Conservation (phyloP, 2,329 filamentous ascomycete genomes). For the Bipolaris sorokiniana region DNA sequence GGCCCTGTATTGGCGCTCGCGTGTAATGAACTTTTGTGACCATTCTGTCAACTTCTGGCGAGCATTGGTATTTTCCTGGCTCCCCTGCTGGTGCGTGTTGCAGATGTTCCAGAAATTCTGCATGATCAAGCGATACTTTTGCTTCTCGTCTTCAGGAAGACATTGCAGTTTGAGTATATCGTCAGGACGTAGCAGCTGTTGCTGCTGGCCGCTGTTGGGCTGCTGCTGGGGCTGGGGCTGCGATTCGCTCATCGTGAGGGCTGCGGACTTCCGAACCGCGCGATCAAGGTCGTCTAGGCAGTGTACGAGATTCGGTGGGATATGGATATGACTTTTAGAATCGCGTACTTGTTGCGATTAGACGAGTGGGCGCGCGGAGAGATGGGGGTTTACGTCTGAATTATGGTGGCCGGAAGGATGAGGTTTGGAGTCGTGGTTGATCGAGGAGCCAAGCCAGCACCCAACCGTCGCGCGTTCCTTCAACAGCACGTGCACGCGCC, state of each 20-base stretch:
- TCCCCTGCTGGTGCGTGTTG: slow-evolving; percentile 57
- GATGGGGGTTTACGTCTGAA: slow-evolving; percentile 1
- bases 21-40: slow-evolving; percentile 59
- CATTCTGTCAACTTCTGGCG: slow-evolving; percentile 59
- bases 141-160: slow-evolving; percentile 61
- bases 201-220: slow-evolving; percentile 29
- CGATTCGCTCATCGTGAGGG: slow-evolving; percentile 43
- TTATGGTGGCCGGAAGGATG: slow-evolving; percentile 9
- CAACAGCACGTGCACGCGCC: slow-evolving; percentile 26
- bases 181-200: slow-evolving; percentile 41
- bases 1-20: slow-evolving; percentile 52
- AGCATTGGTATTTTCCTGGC: slow-evolving; percentile 57
- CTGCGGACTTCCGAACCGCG: slow-evolving; percentile 21
- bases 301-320: not conserved
- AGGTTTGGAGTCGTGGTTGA: slow-evolving; percentile 16
- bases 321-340: not conserved
- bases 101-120: slow-evolving; percentile 61
- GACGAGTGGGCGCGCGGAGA: not conserved
- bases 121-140: slow-evolving; percentile 61
- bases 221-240: slow-evolving; percentile 37
- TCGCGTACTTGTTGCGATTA: slow-evolving; percentile 4
- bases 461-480: slow-evolving; percentile 12
- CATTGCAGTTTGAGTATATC: slow-evolving; percentile 45
- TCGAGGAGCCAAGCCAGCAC: slow-evolving; percentile 8
- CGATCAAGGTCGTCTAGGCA: slow-evolving; percentile 1